Base-by-base conservation (phyloP, 768 basidiomycete genomes). In the Chalciporus piperatus region DNA sequence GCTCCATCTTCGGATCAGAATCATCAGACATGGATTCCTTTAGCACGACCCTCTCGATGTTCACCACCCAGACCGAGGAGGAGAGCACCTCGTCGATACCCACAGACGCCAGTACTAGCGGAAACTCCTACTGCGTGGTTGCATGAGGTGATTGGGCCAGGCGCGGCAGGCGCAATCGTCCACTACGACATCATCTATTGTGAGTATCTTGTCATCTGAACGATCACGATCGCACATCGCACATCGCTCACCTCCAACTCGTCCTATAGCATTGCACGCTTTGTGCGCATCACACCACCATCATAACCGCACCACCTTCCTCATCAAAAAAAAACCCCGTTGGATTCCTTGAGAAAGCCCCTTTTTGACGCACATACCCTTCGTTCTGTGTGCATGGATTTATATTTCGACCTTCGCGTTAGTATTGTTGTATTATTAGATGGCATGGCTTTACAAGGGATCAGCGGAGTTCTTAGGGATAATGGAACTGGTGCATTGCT, bases 381-480 rank as follows among this genome's bases (percentile, higher is more conserved):
- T 60, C 47, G 51, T 65, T 66, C 46, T 32, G 17, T 39, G 59
- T 54, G 53, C 54, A 55, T 47, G 53, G 17, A 17, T 32, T 47
- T 56, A 56, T 3, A 37, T 37, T 65, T 65, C 64, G 62, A 55
- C 47, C n/a, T 64, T 61, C 55, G 22, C 45, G 12, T 47, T 59
- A 48, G 32, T 46, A 4, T 19, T 60, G 51, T 59, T 61, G 54
- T 66, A 53, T 65, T 56, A 57, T 55, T 61, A 59, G 41, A 13
- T 48, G 47, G 6, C 1, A 8, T 47, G 45, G 40, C 8, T 48
- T 56, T 47, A 22, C 11, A 27, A 22, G 37, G 47, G 30, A 54
- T 30, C 14, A n/a, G 46, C 48, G 41, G 40, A 22, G 33, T 16
- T 22, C 42, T 51, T 28, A 13, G 11, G 17, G 23, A 16, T n/a